Evolutionary conservation across 106 monocot genomes (phyloP).

Genomic region (Posidonia australis): DNA sequence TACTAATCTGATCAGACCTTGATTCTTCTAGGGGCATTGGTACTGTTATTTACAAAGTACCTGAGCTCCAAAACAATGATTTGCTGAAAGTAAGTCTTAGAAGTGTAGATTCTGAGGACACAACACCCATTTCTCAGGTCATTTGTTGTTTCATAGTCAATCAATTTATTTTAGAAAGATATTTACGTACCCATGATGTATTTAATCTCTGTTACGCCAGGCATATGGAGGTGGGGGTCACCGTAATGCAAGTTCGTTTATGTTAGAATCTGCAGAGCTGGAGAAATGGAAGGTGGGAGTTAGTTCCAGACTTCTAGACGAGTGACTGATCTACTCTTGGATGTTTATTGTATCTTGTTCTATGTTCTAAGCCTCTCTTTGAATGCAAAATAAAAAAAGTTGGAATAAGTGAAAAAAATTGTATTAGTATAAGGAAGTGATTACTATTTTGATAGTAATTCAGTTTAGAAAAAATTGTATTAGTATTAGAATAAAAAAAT

Average conservation of each 20-base stretch:
- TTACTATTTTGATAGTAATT: no score
- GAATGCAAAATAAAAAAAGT: no score
- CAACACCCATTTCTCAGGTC: conserved; percentile 22
- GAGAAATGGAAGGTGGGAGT: conserved; percentile 14
- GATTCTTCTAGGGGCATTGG: conserved; percentile 20
- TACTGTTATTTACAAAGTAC: conserved; percentile 20
- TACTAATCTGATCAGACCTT: not conserved
- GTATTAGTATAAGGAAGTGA: no score
- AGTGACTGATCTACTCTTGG: no score
- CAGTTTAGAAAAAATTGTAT: no score
- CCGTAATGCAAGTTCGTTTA: conserved; percentile 25
- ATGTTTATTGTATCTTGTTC: no score
- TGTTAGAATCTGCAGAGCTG: conserved; percentile 9
- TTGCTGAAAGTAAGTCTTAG: conserved; percentile 26
- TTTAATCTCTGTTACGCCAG: conserved; percentile 1
- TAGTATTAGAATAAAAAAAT: no score
- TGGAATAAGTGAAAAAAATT: no score
- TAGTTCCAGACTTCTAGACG: not conserved
- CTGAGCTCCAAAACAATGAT: conserved; percentile 12
- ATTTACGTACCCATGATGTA: not conserved
- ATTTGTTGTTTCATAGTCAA: not conserved
- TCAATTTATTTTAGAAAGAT: not conserved
- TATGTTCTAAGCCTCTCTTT: no score
- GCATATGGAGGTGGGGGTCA: conserved; percentile 25
- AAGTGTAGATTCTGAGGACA: conserved; percentile 22